Evolutionary conservation across 192 early-diverging fungal species (phyloP), one percentile per base, ranked within the genome.

Genomic region (Thoreauomyces humboldtii): DNA sequence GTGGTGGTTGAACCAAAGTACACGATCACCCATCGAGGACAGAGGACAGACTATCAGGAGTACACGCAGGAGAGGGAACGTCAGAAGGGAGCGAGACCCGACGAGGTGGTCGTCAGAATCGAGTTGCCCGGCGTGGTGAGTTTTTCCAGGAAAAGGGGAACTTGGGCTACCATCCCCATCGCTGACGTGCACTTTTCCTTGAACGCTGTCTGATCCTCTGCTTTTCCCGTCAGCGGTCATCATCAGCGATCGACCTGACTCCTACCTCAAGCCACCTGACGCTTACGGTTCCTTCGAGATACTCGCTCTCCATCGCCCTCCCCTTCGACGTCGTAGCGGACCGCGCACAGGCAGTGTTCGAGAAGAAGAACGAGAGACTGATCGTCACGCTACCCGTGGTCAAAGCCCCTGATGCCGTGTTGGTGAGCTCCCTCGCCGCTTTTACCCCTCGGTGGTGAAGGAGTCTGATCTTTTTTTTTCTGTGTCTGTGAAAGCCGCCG

Each of bases 291-390:
- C 29, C 72, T 17, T 58, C 56, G 14, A 63, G 58, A 55, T 85
- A 81, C 58, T 42, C 63, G 43, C 56, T 81, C 7, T 31, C 47
- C 61, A 33, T 84, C 11, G 44, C 59, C 11, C 55, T 85, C 21
- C 79, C 81, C 42, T 84, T 77, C 57, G 46, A 59, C 35, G 77
- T 85, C 11, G 24, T 48, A 12, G 44, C 59, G 12, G 77, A 77
- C 21, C 43, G 72, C 14, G 78, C 73, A 11, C 45, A 37, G 12
- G 83, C 83, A 1, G 65, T 61, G 61, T 84, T 85, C 67, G 74
- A 79, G 47, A 71, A 69, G 57, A 50, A 24, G 17, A 69, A 31
- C 51, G 38, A 69, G 56, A 60, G 43, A 5, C 63, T 85, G 22
- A 59, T 45, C 14, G 66, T 83, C 0, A 69, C 41, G 32, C 35